Conservation (phyloP, 163 green algal genomes). For the Chlamydomonas reinhardtii region DNA sequence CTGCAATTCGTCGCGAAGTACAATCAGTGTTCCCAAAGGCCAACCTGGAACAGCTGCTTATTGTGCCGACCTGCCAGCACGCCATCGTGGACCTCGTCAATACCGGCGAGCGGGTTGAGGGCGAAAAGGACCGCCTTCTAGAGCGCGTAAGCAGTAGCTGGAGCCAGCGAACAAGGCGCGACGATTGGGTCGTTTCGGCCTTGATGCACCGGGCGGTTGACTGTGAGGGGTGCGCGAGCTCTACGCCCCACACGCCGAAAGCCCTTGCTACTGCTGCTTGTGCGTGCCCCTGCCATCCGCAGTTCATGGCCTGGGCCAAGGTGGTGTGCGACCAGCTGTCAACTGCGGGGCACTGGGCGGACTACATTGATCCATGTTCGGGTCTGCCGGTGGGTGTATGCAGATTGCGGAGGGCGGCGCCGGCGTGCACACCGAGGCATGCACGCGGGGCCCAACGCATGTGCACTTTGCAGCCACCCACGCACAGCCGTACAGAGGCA, state of each 20-base stretch:
- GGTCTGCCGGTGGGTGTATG: constrained; percentile 74
- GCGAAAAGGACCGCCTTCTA: constrained; percentile 94
- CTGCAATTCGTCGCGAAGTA: constrained; percentile 80
- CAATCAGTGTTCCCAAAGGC: constrained; percentile 81
- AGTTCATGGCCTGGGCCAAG: constrained; percentile 91
- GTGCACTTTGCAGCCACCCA: no score
- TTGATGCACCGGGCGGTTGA: no score
- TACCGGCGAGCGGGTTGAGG: constrained; percentile 87
- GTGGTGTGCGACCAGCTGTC: constrained; percentile 75
- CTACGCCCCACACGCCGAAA: no score
- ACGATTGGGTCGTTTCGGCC: no score
- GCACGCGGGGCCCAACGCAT: no score
- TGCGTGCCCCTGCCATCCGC: background rate
- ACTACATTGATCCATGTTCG: constrained; percentile 96
- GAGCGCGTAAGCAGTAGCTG: constrained; percentile 72
- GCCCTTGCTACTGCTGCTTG: no score
- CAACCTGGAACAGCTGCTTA: constrained; percentile 67
- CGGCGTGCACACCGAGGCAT: no score
- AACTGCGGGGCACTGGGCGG: constrained; percentile 81
- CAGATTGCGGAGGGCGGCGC: background rate
- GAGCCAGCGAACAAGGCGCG: no score
- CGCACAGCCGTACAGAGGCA: no score
- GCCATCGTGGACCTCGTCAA: constrained; percentile 89
- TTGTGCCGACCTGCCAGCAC: constrained; percentile 95
- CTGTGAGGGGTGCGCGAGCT: no score